Percentiles rank a stretch among this genome's conserved stretches.
These are phyloP conservation scores for Fusarium praegraminearum DNA, from an alignment of 2,329 filamentous ascomycete species.

Conservation along the genomic window DNA sequence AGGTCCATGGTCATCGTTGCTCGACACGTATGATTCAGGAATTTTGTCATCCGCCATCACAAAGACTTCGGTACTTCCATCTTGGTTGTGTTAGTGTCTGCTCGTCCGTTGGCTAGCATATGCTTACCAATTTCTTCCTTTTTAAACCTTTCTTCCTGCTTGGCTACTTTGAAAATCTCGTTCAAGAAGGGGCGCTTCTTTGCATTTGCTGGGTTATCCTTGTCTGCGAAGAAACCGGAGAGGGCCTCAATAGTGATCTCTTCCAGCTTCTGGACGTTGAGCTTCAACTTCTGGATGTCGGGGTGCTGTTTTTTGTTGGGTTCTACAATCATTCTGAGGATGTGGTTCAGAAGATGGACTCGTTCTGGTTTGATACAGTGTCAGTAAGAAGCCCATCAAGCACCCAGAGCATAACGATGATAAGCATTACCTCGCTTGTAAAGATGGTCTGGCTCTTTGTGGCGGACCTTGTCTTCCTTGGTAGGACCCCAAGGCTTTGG, in stretches of 20 bases:
- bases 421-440: constrained; percentile 69
- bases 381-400: constrained; percentile 10
- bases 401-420: not conserved
- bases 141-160: constrained; percentile 66
- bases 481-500: constrained; percentile 66
- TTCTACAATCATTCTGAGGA: constrained; percentile 68
- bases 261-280: constrained; percentile 68
- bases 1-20: constrained; percentile 58
- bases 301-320: constrained; percentile 63
- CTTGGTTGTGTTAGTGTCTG: constrained; percentile 49
- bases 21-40: constrained; percentile 60
- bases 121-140: constrained; percentile 68
- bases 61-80: constrained; percentile 60
- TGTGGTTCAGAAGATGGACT: constrained; percentile 69
- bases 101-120: not conserved
- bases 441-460: constrained; percentile 80
- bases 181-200: constrained; percentile 67
- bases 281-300: constrained; percentile 64
- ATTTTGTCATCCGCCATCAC: constrained; percentile 67
- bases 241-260: constrained; percentile 69
- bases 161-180: constrained; percentile 72
- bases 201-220: constrained; percentile 67
- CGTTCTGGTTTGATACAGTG: constrained; percentile 60
- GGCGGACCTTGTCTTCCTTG: constrained; percentile 68
- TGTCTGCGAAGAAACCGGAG: constrained; percentile 64